Conservation (phyloP, 1,284 basidiomycete genomes). For the Exsudoporus floridanus region DNA sequence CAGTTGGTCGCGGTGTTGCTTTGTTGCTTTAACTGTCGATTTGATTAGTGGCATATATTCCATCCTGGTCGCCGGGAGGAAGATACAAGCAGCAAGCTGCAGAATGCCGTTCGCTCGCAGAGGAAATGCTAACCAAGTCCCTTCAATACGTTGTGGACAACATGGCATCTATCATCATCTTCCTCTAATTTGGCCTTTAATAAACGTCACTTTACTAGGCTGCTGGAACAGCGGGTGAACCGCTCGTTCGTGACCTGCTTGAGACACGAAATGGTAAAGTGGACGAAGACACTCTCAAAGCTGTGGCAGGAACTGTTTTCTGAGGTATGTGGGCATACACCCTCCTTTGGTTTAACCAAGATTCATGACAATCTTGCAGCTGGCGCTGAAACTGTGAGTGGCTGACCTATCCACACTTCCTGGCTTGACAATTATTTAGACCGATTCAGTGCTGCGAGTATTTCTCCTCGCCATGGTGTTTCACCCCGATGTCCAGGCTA, state of each 20-base stretch:
- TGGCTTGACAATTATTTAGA: constrained; percentile 13
- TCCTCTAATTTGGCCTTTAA: neutral
- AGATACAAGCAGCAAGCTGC: constrained; percentile 28
- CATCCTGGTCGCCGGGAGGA: constrained; percentile 41
- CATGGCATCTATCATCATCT: constrained; percentile 27
- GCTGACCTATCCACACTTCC: neutral
- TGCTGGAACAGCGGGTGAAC: constrained; percentile 24
- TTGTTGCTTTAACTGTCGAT: constrained; percentile 21
- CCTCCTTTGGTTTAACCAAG: neutral
- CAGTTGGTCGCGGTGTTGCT: constrained; percentile 3
- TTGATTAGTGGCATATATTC: constrained; percentile 30
- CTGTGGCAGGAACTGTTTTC: constrained; percentile 27
- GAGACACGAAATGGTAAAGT: neutral
- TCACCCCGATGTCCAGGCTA: constrained; percentile 27
- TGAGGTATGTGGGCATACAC: constrained; percentile 16
- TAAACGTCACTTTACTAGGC: constrained; percentile 8
- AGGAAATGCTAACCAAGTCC: constrained; percentile 31
- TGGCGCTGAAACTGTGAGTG: constrained; percentile 31
- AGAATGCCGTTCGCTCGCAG: constrained; percentile 27
- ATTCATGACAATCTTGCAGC: constrained; percentile 15
- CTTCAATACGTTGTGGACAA: constrained; percentile 33
- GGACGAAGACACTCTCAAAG: constrained; percentile 20
- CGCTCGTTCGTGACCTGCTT: constrained; percentile 24
- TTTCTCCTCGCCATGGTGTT: constrained; percentile 36
- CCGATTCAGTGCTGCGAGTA: constrained; percentile 10